Conservation (phyloP, 2,329 filamentous ascomycete genomes). For the Fusarium sp. region DNA sequence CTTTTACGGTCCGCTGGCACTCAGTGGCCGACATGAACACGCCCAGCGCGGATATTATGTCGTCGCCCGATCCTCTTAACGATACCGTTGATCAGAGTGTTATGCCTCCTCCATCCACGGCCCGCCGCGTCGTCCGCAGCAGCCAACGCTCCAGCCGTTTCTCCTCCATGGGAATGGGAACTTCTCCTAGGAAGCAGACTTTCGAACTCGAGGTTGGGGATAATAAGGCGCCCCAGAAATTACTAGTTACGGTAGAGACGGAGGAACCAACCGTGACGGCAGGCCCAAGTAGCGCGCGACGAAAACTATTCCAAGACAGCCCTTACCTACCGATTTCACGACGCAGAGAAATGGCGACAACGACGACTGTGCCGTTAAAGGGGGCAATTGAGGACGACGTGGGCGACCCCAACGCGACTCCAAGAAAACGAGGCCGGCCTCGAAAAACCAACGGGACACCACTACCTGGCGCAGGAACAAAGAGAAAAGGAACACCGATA, state of each 20-base stretch:
- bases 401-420: constrained; percentile 54
- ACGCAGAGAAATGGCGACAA: constrained; percentile 58
- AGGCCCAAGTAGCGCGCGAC: constrained; percentile 52
- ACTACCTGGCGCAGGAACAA: constrained; percentile 58
- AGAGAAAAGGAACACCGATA: constrained; percentile 62
- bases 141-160: constrained; percentile 59
- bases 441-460: constrained; percentile 67
- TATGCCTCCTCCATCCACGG: constrained; percentile 53
- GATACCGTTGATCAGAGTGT: constrained; percentile 52
- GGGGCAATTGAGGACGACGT: constrained; percentile 54
- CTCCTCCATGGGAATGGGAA: constrained; percentile 50
- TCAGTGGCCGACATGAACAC: constrained; percentile 54
- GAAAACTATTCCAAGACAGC: constrained; percentile 61
- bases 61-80: constrained; percentile 66
- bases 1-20: constrained; percentile 55
- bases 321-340: constrained; percentile 54
- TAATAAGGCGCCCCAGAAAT: constrained; percentile 63
- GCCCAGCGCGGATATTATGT: constrained; percentile 60
- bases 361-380: constrained; percentile 66
- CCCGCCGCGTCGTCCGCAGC: constrained; percentile 61
- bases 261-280: constrained; percentile 56
- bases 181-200: constrained; percentile 68
- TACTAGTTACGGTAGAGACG: constrained; percentile 69
- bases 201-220: constrained; percentile 70
- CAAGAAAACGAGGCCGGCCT: constrained; percentile 61